phyloP scores from a whole-genome alignment of 2,329 filamentous ascomycete species.

The Fusarium sp. region DNA sequence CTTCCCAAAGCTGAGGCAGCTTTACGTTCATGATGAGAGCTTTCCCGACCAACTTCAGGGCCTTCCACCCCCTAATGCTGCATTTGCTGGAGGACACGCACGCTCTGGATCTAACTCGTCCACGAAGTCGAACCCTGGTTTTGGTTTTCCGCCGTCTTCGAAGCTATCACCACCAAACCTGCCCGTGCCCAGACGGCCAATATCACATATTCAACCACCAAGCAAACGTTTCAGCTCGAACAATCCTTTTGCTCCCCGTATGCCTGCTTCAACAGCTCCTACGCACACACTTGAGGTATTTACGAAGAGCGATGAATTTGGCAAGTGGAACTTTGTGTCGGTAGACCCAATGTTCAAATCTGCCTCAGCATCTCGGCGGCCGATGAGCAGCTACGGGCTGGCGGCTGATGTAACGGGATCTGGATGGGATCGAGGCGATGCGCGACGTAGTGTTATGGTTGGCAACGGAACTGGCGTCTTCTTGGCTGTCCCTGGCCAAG shows the following conservation, averaged over 20 bases:
- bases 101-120: constrained; percentile 51
- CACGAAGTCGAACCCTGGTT: constrained; percentile 37
- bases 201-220: constrained; percentile 45
- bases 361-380: constrained; percentile 51
- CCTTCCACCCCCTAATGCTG: constrained; percentile 71
- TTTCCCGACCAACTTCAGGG: constrained; percentile 83
- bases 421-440: constrained; percentile 64
- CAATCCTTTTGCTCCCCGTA: constrained; percentile 64
- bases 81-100: constrained; percentile 46
- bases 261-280: constrained; percentile 51
- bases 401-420: constrained; percentile 61
- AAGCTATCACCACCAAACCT: constrained; percentile 41
- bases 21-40: constrained; percentile 87
- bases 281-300: constrained; percentile 69
- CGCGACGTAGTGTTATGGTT: constrained; percentile 65
- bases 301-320: constrained; percentile 67
- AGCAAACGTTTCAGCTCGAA: constrained; percentile 67
- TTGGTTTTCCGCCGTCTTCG: constrained; percentile 42
- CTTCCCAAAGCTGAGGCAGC: constrained; percentile 76
- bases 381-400: constrained; percentile 68
- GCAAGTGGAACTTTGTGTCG: constrained; percentile 68
- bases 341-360: constrained; percentile 52
- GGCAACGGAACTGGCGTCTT: constrained; percentile 64
- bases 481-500: constrained; percentile 59
- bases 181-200: constrained; percentile 43